Base-by-base conservation (phyloP, 345 rosid species). In the Hypericum androsaemum region DNA sequence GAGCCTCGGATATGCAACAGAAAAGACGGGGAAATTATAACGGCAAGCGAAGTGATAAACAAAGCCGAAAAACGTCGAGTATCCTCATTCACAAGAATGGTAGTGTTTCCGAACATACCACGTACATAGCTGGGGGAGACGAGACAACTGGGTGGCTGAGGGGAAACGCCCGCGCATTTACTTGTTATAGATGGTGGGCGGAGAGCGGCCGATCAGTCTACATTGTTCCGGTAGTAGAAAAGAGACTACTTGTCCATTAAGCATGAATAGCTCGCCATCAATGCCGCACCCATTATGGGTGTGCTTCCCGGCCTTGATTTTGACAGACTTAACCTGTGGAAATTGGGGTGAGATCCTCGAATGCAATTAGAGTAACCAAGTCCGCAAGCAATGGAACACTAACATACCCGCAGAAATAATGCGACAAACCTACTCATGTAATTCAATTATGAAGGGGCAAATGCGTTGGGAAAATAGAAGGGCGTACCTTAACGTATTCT, bases 211-310 rank as follows among this genome's bases (percentile, higher is more conserved):
- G 47, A 88, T 92, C 39, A 92, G 76, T 70, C 94, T 68, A 83
- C 98, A 92, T 54, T 92, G 98, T 52, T 92, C 98, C 0, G 98
- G 98, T 42, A 83, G 77, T 79, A 92, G 66, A 4, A 77, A 78
- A 12, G 97, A 85, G 54, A 78, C 55, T 43, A 85, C 94, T 75
- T 83, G 88, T 41, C 97, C 98, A 46, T 85, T 77, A 32, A 92
- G 80, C 8, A 80, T 77, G 53, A 88, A 88, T 53, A 85, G 58
- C 68, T 92, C 98, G 16, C 98, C 98, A 38, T 92, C 97, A 59
- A 92, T 88, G 51, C 97, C 98, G 56, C 96, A 88, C 54, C 86
- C 79, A 64, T 72, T 83, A 59, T 83, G 95, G 9, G 84, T 78
- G 62, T 74, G 83, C 70, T 83, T 88, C 15, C 77, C 82, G 8